Conservation (phyloP, 441 rosid genomes). For the Populus hybrid region DNA sequence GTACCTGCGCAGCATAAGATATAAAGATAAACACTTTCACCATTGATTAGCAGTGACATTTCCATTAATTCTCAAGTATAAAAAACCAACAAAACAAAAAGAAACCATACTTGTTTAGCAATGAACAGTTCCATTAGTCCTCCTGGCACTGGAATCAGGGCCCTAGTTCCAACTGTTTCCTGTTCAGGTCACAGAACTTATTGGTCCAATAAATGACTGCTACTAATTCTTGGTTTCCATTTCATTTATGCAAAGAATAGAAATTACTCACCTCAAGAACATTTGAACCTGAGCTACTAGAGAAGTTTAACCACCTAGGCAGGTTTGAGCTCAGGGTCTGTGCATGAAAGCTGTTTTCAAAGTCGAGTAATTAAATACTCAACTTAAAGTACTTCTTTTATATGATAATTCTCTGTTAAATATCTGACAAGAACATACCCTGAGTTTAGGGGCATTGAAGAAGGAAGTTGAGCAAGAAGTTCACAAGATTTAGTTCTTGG, state of each 20-base stretch:
- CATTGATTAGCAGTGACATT: not conserved
- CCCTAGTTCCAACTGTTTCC: conserved; percentile 71
- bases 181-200: conserved; percentile 18
- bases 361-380: not conserved
- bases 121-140: conserved; percentile 77
- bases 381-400: not conserved
- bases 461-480: conserved; percentile 61
- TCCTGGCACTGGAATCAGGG: conserved; percentile 70
- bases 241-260: not conserved
- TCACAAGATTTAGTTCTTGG: conserved; percentile 63
- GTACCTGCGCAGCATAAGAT: conserved; percentile 38
- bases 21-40: not conserved
- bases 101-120: conserved; percentile 54
- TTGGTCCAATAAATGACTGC: not conserved
- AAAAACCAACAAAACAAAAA: not conserved
- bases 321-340: conserved; percentile 64
- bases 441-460: conserved; percentile 60
- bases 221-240: not conserved
- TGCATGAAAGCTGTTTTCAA: conserved; percentile 46
- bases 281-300: conserved; percentile 41
- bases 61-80: not conserved
- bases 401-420: not conserved
- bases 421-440: conserved; percentile 44
- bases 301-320: conserved; percentile 63
- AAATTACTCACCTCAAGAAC: conserved; percentile 41